phyloP scores from a whole-genome alignment of 371 early-diverging fungal genomes.

The Capniomyces stellatus region DNA sequence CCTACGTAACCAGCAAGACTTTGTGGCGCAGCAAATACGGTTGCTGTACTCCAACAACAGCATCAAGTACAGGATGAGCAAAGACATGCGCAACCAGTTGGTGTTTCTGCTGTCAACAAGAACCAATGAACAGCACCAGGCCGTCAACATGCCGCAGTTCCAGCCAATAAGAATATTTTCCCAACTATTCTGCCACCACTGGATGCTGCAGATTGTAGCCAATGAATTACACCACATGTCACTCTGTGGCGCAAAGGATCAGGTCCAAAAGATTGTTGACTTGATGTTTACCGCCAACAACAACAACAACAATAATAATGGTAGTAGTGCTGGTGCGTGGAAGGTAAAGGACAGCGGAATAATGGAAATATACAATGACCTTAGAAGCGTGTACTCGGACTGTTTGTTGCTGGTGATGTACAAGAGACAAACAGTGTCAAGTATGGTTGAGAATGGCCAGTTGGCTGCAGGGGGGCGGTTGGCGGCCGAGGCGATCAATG shows the following conservation, averaged over 20 bases:
- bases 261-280: conserved; percentile 1
- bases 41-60: not conserved
- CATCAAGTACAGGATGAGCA: not conserved
- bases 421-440: not conserved
- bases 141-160: not conserved
- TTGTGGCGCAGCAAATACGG: conserved; percentile 40
- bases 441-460: not conserved
- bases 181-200: not conserved
- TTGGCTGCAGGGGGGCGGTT: not conserved
- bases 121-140: not conserved
- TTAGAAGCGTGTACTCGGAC: not conserved
- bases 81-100: not conserved
- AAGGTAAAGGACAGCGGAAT: not conserved
- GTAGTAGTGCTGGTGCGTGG: not conserved
- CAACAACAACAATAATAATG: not conserved
- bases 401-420: not conserved
- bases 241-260: not conserved
- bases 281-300: not conserved
- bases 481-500: not conserved
- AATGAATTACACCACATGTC: not conserved
- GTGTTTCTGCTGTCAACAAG: not conserved
- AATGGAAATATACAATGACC: not conserved
- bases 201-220: not conserved
- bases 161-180: not conserved
- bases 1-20: conserved; percentile 59